Percentiles rank a stretch among this genome's conserved stretches.
These are phyloP conservation scores for Rhododendron kiyosumense DNA, from an alignment of 148 eudicot species.

Conservation along the genomic window DNA sequence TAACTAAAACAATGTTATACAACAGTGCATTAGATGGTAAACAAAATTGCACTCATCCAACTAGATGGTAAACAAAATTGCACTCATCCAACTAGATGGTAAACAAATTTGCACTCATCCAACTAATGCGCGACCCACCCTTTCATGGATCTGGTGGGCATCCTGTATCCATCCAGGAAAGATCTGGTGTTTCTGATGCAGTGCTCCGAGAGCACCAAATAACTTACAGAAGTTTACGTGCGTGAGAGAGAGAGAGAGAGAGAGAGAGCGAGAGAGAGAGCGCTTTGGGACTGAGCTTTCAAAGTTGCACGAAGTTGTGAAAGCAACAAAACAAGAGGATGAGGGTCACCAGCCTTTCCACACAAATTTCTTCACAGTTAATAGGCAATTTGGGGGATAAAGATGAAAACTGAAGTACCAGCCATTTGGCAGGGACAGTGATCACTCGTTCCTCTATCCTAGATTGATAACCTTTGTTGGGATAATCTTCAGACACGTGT, in stretches of 20 bases:
- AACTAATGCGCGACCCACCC: background rate
- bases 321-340: slow-evolving; percentile 23
- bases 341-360: slow-evolving; percentile 26
- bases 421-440: slow-evolving; percentile 27
- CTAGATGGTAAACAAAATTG: background rate
- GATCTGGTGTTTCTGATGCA: background rate
- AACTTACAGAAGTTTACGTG: background rate
- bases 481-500: slow-evolving; percentile 56
- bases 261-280: slow-evolving; percentile 6
- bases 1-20: background rate
- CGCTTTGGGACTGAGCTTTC: slow-evolving; percentile 2
- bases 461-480: slow-evolving; percentile 52
- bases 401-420: slow-evolving; percentile 4
- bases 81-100: too few relatives aligned
- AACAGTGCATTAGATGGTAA: background rate
- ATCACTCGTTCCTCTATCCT: slow-evolving; percentile 64
- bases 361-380: slow-evolving; percentile 13
- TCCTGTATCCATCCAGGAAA: background rate
- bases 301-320: background rate
- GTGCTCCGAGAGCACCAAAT: background rate
- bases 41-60: background rate
- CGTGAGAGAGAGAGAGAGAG: slow-evolving; percentile 1
- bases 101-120: background rate
- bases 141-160: background rate
- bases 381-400: slow-evolving; percentile 4